Percentiles rank a stretch among this genome's conserved stretches.
phyloP scores from a whole-genome alignment of 2,329 filamentous ascomycete species.

The Fusarium humuli region DNA sequence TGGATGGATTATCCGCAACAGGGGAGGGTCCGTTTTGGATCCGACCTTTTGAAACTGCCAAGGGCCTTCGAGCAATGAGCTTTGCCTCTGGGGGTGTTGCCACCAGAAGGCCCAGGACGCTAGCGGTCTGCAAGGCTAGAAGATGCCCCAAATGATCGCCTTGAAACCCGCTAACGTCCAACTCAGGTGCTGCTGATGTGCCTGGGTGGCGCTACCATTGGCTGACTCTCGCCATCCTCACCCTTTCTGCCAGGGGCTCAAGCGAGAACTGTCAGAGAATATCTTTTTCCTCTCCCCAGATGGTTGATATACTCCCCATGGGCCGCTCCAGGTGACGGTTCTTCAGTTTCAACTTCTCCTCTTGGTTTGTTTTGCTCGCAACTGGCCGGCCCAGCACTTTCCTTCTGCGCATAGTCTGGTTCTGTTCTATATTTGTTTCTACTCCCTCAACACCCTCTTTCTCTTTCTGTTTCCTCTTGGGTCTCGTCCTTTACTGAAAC shows the following conservation, averaged over 20 bases:
- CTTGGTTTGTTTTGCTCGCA: conserved; percentile 33
- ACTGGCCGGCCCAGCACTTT: conserved; percentile 43
- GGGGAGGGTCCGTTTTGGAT: conserved; percentile 32
- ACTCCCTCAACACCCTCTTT: conserved; percentile 29
- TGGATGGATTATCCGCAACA: conserved; percentile 35
- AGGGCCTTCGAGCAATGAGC: conserved; percentile 27
- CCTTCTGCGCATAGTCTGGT: conserved; percentile 21
- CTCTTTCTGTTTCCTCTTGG: conserved; percentile 29
- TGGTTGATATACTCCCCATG: conserved; percentile 43
- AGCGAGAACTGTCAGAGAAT: conserved; percentile 40
- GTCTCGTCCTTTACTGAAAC: conserved; percentile 33
- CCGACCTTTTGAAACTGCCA: conserved; percentile 36
- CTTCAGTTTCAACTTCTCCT: conserved; percentile 41
- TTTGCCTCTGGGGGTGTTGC: conserved; percentile 19
- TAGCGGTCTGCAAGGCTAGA: conserved; percentile 35
- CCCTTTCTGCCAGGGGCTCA: conserved; percentile 35
- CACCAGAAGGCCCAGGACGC: conserved; percentile 29
- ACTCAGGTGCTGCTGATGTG: conserved; percentile 33
- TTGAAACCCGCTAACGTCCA: conserved; percentile 39
- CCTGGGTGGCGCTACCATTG: conserved; percentile 20
- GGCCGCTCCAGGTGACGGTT: conserved; percentile 40
- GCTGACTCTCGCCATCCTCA: conserved; percentile 7
- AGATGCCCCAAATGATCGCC: conserved; percentile 32
- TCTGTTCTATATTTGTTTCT: conserved; percentile 33
- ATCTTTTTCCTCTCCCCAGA: conserved; percentile 26